Evolutionary conservation across 176 grass and related monocot species (phyloP), one percentile per base, ranked within the genome.

Genomic region (Zoysia pacifica): DNA sequence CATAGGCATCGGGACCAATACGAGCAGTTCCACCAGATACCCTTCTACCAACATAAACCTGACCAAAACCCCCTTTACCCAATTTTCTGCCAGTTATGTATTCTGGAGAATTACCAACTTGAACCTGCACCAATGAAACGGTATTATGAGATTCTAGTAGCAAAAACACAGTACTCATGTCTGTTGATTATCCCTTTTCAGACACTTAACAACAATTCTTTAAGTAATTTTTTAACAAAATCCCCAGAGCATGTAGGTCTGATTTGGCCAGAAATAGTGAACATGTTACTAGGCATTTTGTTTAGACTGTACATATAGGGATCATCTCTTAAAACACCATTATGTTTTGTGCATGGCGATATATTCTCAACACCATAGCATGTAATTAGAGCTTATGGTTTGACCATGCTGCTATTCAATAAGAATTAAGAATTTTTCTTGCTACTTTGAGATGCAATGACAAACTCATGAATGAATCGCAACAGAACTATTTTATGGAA

Each of bases 1-100:
- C 94, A 83, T 86, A 90, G 6, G 94, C 94, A 90, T 94, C 89
- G 65, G 89, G 87, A 62, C 91, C 94, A 74, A 90, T 75, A 45
- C 87, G 85, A 39, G 77, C 73, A 77, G 70, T 77, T 82, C 94
- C 94, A 85, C 91, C 85, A 85, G 94, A 92, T 72, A 90, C 70
- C 85, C 89, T 97, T 80, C 89, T 83, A 49, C 94, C 94, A 76
- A 97, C 94, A 88, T 97, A 97, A 48, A 97, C 94, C 88, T 97
- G 94, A 80, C 94, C 94, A 90, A 97, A 97, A 79, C 94, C 94
- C 48, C 94, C 94, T 90, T 97, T 97, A 80, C 94, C 94, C 82
- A 97, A 78, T 82, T 97, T 97, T 58, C 89, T 88, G 47, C 92
- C 94, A 74, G 92, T 91, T 72, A 89, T 80, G 79, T 97, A 97